Base-by-base conservation (phyloP, 495 filamentous ascomycete species). In the Ramalina peruviana region DNA sequence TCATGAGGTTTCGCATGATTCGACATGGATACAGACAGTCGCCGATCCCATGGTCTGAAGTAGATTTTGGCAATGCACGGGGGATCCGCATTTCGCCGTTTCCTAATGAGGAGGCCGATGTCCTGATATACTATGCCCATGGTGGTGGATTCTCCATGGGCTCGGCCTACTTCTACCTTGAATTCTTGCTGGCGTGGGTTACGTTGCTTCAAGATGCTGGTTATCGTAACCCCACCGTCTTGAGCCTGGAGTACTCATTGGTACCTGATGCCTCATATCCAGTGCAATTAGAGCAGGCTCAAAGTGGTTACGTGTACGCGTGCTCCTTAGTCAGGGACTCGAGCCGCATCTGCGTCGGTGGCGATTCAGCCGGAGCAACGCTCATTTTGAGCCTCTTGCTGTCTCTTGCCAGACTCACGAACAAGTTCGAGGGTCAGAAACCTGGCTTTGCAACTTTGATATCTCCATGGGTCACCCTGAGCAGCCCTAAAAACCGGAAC, bases 141-240 rank as follows among this genome's bases (percentile, higher is more conserved):
- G 85, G 83, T 17, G 85, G 85, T 17, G 85, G 85, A 1, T 88
- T 88, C 56, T 73, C 76, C 2, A 83, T 89, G 80, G 85, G 85
- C 27, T 83, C 81, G 13, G 60, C 70, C 23, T 82, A 84, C 63
- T 89, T 89, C 62, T 89, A 89, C 60, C 73, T 88, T 19, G 85
- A 89, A 61, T 88, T 88, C 54, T 68, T 89, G 16, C 58, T 85
- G 36, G 72, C 79, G 23, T 85, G 78, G 78, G 56, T 80, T 15
- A 70, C 63, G 39, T 59, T 81, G 0, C 65, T 89, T 36, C 64
- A 68, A 26, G 62, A 72, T 15, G 60, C 67, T 33, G 81, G 82
- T 13, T 86, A 81, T 57, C 44, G 58, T 13, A 88, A 87, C 57
- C 85, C 85, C 3, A 81, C 83, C 15, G 72, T 88, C n/a, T 82